Percentiles rank a stretch among this genome's conserved stretches.
Evolutionary conservation across 192 early-diverging fungal genomes (phyloP).

Genomic region (Dissophora globulifera): DNA sequence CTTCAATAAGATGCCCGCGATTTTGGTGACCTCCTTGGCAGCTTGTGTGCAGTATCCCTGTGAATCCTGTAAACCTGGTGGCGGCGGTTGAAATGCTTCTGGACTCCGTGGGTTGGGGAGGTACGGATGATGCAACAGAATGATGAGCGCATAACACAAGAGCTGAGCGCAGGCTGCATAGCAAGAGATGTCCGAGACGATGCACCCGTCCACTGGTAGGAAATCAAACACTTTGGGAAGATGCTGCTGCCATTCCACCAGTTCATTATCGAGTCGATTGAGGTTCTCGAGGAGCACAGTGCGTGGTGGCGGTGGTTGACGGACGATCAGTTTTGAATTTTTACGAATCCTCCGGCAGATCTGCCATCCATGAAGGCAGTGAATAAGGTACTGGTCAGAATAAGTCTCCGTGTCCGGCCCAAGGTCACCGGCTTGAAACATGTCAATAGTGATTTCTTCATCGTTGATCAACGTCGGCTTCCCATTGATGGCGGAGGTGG

Average conservation of each 20-base stretch:
- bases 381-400: slow-evolving; percentile 49
- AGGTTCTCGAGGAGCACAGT: slow-evolving; percentile 33
- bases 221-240: slow-evolving; percentile 35
- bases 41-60: slow-evolving; percentile 51
- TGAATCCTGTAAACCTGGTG: slow-evolving; percentile 29
- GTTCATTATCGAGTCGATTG: slow-evolving; percentile 29
- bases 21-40: slow-evolving; percentile 50
- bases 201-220: slow-evolving; percentile 31
- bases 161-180: slow-evolving; percentile 39
- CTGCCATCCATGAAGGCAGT: slow-evolving; percentile 45
- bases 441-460: slow-evolving; percentile 36
- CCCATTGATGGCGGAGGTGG: slow-evolving; percentile 39
- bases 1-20: slow-evolving; percentile 34
- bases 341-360: slow-evolving; percentile 44
- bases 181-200: slow-evolving; percentile 25
- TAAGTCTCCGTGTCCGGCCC: slow-evolving; percentile 41
- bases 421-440: slow-evolving; percentile 36
- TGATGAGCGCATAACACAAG: slow-evolving; percentile 46
- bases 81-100: slow-evolving; percentile 32
- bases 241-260: slow-evolving; percentile 45
- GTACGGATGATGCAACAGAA: slow-evolving; percentile 46
- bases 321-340: slow-evolving; percentile 36
- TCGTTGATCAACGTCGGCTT: slow-evolving; percentile 48
- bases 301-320: slow-evolving; percentile 23
- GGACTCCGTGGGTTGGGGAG: slow-evolving; percentile 47